Base-by-base conservation (phyloP, 2,329 filamentous ascomycete species). In the Fonsecaea monophora region DNA sequence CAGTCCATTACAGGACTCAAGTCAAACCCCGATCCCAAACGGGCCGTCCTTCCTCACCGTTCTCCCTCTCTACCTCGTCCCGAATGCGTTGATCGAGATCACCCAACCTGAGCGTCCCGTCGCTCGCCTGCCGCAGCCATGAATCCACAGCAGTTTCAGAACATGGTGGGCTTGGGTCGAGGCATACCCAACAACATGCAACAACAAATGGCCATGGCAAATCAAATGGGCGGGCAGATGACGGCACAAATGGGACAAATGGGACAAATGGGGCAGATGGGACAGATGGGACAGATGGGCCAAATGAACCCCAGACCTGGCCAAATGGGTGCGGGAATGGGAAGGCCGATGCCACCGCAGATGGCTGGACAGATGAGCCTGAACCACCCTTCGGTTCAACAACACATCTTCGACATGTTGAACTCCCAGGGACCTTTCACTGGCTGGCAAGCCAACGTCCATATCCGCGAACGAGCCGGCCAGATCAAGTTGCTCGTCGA, bases 401-500 rank as follows among this genome's bases (percentile, higher is more conserved):
- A 75, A 53, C 75, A 78, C 71, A 77, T 83, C 59, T 75, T 76
- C 62, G 75, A 79, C 58, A 74, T 73, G 48, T 72, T 83, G 62
- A 76, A 79, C 59, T 72, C 71, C 13, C 80, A 82, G 69, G 79
- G 79, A 13, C 75, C 79, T 3, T 82, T 79, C 60, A 75, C 72
- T 35, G 82, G 81, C 65, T 83, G 82, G 82, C 78, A 81, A 69
- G 76, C 76, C 18, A 77, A 78, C 32, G 77, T 83, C 6, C 71
- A 73, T 13, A 71, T 79, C 25, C 77, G 77, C 66, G 77, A 78
- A 37, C 77, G 82, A 56, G 78, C 77, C 4, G 72, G 76, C 45
- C 80, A 80, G 68, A 77, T 83, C 60, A 78, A 77, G 70, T 78
- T 82, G 69, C 80, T 83, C 77, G 79, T 81, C 63, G 80, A 81